Evolutionary conservation across 208 protist genomes (phyloP).

Genomic region (Acanthamoeba rhysodes): DNA sequence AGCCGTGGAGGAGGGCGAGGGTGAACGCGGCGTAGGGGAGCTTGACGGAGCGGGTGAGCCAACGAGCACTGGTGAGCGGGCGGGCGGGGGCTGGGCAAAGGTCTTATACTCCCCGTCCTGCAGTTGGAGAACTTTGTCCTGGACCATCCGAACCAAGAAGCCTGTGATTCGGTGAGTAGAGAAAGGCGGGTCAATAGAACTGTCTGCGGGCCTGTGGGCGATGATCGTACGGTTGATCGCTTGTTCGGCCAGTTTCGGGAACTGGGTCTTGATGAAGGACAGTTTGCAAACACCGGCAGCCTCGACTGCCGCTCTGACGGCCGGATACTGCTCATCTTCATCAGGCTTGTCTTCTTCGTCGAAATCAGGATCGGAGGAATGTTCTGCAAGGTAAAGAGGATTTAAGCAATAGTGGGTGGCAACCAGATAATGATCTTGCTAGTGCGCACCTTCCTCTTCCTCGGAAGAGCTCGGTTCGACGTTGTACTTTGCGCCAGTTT

Average conservation of each 20-base stretch:
- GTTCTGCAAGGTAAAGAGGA: not conserved
- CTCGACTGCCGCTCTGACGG: not conserved
- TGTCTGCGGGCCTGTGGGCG: not conserved
- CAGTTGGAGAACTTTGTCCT: slow-evolving; percentile 35
- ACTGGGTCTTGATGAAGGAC: slow-evolving; percentile 2
- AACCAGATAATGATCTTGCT: not conserved
- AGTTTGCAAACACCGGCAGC: not conserved
- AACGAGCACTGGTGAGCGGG: not conserved
- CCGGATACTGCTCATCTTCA: not conserved
- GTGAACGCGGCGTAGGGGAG: not conserved
- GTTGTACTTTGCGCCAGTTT: not conserved
- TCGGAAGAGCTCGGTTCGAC: not conserved
- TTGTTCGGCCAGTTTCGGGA: not conserved
- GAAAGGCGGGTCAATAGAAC: not conserved
- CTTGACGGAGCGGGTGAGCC: not conserved
- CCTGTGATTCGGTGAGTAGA: not conserved
- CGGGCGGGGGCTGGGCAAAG: not conserved
- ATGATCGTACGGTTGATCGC: slow-evolving; percentile 21
- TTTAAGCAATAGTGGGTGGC: not conserved
- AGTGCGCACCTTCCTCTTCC: slow-evolving; percentile 4
- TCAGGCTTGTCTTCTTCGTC: not conserved
- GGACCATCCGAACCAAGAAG: slow-evolving; percentile 28
- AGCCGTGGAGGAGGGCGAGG: not conserved
- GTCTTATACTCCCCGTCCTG: slow-evolving; percentile 38
- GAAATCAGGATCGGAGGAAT: not conserved